Conservation (phyloP, 140 eudicot genomes). For the Stevia rebaudiana region DNA sequence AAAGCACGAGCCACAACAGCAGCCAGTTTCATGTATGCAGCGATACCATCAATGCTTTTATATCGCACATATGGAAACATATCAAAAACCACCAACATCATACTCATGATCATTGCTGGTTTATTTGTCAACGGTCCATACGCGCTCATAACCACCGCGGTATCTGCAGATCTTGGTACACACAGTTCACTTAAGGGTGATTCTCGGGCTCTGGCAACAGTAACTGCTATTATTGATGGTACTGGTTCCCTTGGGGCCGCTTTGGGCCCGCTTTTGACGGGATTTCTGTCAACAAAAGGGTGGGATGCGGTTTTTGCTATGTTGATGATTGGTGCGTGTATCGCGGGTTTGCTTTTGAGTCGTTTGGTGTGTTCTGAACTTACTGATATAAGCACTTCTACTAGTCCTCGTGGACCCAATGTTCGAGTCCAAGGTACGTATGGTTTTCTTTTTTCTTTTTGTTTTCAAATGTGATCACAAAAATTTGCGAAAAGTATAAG, state of each 20-base stretch:
- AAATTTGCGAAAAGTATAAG: no score
- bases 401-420: constrained; percentile 24
- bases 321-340: constrained; percentile 65
- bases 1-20: constrained; percentile 87
- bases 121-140: constrained; percentile 83
- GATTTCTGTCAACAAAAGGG: constrained; percentile 73
- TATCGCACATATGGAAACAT: constrained; percentile 62
- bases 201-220: constrained; percentile 90
- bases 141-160: constrained; percentile 94
- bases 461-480: background rate
- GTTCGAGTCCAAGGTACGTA: constrained; percentile 39
- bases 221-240: constrained; percentile 92
- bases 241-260: constrained; percentile 98
- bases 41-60: constrained; percentile 71
- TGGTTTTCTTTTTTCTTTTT: background rate
- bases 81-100: constrained; percentile 50
- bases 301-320: constrained; percentile 80
- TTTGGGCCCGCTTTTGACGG: constrained; percentile 81
- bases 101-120: constrained; percentile 73
- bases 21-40: constrained; percentile 64
- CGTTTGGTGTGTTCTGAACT: constrained; percentile 63
- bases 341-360: constrained; percentile 72
- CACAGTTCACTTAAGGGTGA: constrained; percentile 82
- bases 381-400: constrained; percentile 31
- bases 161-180: constrained; percentile 93